These are phyloP conservation scores for Mariannaea elegans DNA, from an alignment of 2,329 filamentous ascomycete species.

Conservation along the genomic window DNA sequence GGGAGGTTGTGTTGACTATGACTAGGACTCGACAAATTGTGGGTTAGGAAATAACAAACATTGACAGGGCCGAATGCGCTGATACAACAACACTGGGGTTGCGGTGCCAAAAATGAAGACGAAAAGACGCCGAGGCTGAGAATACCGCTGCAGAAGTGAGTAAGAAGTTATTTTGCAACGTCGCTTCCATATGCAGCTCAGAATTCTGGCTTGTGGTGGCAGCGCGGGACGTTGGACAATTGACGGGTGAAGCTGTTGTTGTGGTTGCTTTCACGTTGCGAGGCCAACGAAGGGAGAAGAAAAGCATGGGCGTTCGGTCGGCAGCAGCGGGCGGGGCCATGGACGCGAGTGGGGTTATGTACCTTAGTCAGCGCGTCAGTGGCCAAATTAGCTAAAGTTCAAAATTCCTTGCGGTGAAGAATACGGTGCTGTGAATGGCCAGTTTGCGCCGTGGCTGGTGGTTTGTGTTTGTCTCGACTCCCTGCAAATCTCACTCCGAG, in stretches of 20 bases:
- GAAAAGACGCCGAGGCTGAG: slow-evolving; percentile 22
- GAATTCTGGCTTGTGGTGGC: slow-evolving; percentile 35
- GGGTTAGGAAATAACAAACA: slow-evolving; percentile 51
- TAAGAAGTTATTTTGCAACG: slow-evolving; percentile 20
- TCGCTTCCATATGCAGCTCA: slow-evolving; percentile 23
- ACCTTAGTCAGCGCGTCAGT: slow-evolving; percentile 38
- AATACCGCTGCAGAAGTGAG: slow-evolving; percentile 11
- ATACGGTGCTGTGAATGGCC: slow-evolving; percentile 5
- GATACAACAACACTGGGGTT: slow-evolving; percentile 38
- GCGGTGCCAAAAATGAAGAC: slow-evolving; percentile 20
- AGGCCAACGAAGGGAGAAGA: slow-evolving; percentile 51
- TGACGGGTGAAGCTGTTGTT: slow-evolving; percentile 46
- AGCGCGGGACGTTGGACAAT: slow-evolving; percentile 42
- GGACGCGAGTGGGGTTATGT: slow-evolving; percentile 1
- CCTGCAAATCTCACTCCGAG: not conserved
- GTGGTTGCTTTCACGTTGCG: slow-evolving; percentile 55
- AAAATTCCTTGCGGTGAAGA: slow-evolving; percentile 18
- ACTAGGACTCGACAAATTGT: slow-evolving; percentile 40
- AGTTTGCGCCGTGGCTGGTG: slow-evolving; percentile 13
- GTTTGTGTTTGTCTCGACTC: not conserved
- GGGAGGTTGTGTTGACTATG: slow-evolving; percentile 40
- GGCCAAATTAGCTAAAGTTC: slow-evolving; percentile 22
- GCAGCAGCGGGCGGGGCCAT: slow-evolving; percentile 4
- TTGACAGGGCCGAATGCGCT: slow-evolving; percentile 45
- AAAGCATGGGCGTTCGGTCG: slow-evolving; percentile 30